Evolutionary conservation across 768 basidiomycete species (phyloP).

Genomic region (Hortiboletus flavorubellus): DNA sequence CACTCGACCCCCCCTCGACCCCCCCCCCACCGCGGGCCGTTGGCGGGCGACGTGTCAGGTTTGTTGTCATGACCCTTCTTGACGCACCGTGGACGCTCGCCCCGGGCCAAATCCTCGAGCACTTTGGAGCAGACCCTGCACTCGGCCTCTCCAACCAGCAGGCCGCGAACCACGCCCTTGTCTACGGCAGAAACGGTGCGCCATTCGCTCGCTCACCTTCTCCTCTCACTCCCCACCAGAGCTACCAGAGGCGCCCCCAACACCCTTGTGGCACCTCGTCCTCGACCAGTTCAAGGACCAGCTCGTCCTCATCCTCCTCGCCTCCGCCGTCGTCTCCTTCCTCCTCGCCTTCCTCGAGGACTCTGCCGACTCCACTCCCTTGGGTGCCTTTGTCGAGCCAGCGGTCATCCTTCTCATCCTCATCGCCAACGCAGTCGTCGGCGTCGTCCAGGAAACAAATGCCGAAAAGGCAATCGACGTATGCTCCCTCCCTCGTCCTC

Average conservation of each 20-base stretch:
- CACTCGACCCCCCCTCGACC: slow-evolving; percentile 20
- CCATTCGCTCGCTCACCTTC: neutral
- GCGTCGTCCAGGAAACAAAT: slow-evolving; percentile 94
- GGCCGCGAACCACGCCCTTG: slow-evolving; percentile 66
- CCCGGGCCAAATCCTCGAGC: slow-evolving; percentile 63
- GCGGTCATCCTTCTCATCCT: slow-evolving; percentile 93
- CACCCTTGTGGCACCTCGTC: slow-evolving; percentile 90
- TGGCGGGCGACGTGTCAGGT: neutral
- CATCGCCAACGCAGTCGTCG: slow-evolving; percentile 94
- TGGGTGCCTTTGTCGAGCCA: slow-evolving; percentile 93
- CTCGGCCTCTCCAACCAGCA: slow-evolving; percentile 65
- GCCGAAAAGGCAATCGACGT: slow-evolving; percentile 98
- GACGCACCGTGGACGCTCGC: slow-evolving; percentile 78
- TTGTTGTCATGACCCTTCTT: slow-evolving; percentile 37
- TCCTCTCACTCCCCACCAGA: slow-evolving; percentile 44
- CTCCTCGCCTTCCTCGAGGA: slow-evolving; percentile 87
- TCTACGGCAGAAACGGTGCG: slow-evolving; percentile 87
- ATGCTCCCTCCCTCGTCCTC: slow-evolving; percentile 32
- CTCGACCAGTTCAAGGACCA: slow-evolving; percentile 99
- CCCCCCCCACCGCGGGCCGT: slow-evolving; percentile 12
- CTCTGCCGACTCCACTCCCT: slow-evolving; percentile 57
- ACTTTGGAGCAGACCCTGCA: slow-evolving; percentile 63
- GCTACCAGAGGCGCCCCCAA: slow-evolving; percentile 87
- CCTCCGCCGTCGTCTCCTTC: slow-evolving; percentile 91
- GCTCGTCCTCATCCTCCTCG: slow-evolving; percentile 94